Conservation (phyloP, 2,329 filamentous ascomycete genomes). For the Fusarium sp. region DNA sequence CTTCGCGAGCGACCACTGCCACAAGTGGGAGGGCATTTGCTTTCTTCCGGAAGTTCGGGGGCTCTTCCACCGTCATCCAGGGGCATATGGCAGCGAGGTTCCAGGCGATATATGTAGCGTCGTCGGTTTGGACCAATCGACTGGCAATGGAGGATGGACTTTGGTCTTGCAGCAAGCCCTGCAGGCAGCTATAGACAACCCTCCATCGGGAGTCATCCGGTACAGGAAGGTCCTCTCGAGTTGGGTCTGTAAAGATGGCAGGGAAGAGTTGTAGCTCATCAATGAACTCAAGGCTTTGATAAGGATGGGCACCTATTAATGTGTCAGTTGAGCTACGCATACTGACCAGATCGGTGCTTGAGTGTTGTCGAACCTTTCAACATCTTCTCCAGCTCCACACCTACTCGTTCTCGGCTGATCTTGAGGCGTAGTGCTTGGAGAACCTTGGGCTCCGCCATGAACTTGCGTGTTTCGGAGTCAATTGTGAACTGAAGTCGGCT, state of each 20-base stretch:
- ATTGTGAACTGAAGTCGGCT: constrained; percentile 85
- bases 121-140: constrained; percentile 68
- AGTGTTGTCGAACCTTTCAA: constrained; percentile 67
- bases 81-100: constrained; percentile 78
- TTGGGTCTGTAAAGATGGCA: constrained; percentile 79
- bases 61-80: constrained; percentile 67
- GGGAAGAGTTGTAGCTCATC: constrained; percentile 75
- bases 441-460: constrained; percentile 85
- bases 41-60: constrained; percentile 59
- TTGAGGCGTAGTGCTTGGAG: constrained; percentile 83
- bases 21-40: constrained; percentile 60
- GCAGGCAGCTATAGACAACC: constrained; percentile 71
- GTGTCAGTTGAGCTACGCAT: constrained; percentile 1
- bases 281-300: constrained; percentile 71
- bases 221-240: constrained; percentile 58
- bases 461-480: constrained; percentile 72
- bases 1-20: constrained; percentile 72
- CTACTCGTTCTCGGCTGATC: constrained; percentile 91
- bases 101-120: constrained; percentile 81
- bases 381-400: constrained; percentile 92
- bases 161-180: constrained; percentile 57
- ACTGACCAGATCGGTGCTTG: background rate
- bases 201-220: constrained; percentile 72
- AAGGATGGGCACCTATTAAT: constrained; percentile 65
- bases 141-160: constrained; percentile 60